phyloP scores from a whole-genome alignment of 1,284 basidiomycete genomes.

The Inonotus obliquus region DNA sequence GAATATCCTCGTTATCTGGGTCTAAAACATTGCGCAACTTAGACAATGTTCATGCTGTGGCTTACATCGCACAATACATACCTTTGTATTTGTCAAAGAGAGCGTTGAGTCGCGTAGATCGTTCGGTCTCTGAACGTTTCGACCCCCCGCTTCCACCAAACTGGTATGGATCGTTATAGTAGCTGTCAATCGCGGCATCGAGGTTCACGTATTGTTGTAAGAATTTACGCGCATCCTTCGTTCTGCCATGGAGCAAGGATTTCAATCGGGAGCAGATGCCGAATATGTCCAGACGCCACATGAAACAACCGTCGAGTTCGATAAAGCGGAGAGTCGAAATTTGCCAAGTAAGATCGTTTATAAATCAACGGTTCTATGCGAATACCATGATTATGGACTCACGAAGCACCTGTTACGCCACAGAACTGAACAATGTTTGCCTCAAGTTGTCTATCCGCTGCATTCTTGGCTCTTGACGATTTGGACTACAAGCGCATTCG shows the following conservation, averaged over 20 bases:
- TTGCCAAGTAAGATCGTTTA: background rate
- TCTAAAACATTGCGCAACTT: conserved; percentile 34
- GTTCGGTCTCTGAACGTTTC: conserved; percentile 11
- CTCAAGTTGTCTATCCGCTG: conserved; percentile 32
- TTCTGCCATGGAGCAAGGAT: conserved; percentile 37
- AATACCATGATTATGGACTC: conserved; percentile 30
- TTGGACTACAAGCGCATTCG: conserved; percentile 18
- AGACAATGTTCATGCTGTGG: background rate
- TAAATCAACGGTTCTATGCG: background rate
- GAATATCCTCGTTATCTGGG: conserved; percentile 53
- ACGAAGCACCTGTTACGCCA: conserved; percentile 64
- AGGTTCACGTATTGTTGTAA: conserved; percentile 68
- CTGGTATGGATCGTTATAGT: conserved; percentile 49
- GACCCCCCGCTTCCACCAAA: conserved; percentile 35
- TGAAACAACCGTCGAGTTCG: background rate
- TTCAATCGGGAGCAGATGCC: background rate
- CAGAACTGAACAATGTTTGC: conserved; percentile 56
- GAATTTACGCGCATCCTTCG: conserved; percentile 66
- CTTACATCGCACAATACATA: conserved; percentile 27
- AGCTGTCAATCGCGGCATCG: conserved; percentile 75
- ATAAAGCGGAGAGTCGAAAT: conserved; percentile 3
- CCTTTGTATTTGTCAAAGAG: conserved; percentile 82
- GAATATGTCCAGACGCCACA: background rate
- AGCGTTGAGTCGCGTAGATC: conserved; percentile 39
- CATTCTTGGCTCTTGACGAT: conserved; percentile 16